Base-by-base conservation (phyloP, 441 rosid species). In the Erodium trifolium region DNA sequence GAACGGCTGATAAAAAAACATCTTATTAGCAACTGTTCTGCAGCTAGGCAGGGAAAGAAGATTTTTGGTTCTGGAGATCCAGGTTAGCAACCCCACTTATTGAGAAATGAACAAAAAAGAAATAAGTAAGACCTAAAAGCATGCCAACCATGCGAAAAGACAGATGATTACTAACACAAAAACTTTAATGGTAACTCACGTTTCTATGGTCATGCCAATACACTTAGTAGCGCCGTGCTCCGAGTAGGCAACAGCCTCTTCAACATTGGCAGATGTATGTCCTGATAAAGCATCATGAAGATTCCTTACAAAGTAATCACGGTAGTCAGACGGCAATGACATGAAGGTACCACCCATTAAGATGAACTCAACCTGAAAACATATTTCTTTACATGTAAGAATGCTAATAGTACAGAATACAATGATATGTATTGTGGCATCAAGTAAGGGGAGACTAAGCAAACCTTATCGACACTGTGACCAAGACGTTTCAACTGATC, bases 151-250 rank as follows among this genome's bases (percentile, higher is more conserved):
- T 34, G 37, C 0, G 37, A 34, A 34, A 59, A 59, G 18, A 18
- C 29, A 59, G 63, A 59, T 7, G 18, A 59, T 17, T 17, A 8
- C 23, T 59, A 45, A 64, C 34, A 16, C 16, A 68, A 14, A 31
- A 11, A 70, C 39, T 60, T 3, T 4, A 53, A 0, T 51, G 69
- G 75, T 51, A 65, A 81, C 94, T 90, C 84, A 94, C 99, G 99
- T 90, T 83, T 94, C 98, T 70, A 94, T 94, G 0, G 99, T 94
- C 99, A 94, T 94, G 81, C 99, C 99, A 64, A 94, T 94, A 80
- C 99, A 94, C 79, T 94, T 94, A 6, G 85, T 85, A 3, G 93
- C 89, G 76, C 97, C 79, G 74, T 94, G 98, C 81, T 94, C 99
- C 14, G 98, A 94, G 77, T 88, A 92, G n/a, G 94, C 82, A 73